Conservation (phyloP, 345 rosid species). For the Corchorus olitorius region DNA sequence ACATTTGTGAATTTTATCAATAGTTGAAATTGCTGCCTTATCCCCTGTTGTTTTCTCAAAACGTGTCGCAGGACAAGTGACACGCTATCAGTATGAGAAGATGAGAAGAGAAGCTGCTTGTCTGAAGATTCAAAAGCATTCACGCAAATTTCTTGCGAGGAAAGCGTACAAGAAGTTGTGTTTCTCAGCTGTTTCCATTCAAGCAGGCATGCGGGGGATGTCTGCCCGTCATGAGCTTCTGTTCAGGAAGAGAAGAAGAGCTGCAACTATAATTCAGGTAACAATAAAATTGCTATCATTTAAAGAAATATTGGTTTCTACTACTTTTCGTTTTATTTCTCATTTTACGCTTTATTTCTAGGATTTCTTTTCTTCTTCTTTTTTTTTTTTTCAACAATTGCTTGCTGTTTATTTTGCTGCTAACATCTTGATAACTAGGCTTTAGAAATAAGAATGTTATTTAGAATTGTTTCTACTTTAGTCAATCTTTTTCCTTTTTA, state of each 20-base stretch:
- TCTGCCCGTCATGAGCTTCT: conserved; percentile 65
- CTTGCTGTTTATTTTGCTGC: background rate
- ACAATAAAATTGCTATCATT: conserved; percentile 21
- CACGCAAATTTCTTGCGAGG: conserved; percentile 63
- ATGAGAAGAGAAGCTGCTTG: conserved; percentile 80
- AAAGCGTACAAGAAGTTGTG: conserved; percentile 52
- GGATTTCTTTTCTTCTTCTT: background rate
- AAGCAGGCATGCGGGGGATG: conserved; percentile 76
- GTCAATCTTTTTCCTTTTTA: too few relatives aligned
- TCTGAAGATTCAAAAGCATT: conserved; percentile 64
- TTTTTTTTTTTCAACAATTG: background rate
- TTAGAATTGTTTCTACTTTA: background rate
- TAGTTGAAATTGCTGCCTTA: conserved; percentile 6
- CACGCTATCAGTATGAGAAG: conserved; percentile 53
- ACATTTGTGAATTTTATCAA: conserved; percentile 15
- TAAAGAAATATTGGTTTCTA: conserved; percentile 20
- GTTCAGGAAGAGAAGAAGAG: conserved; percentile 60
- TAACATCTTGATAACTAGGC: background rate
- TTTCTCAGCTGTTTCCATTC: conserved; percentile 64
- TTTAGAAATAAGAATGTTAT: conserved; percentile 2
- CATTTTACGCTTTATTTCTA: background rate
- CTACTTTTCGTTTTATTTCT: conserved; percentile 15
- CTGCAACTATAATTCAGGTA: conserved; percentile 81
- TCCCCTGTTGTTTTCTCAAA: conserved; percentile 19
- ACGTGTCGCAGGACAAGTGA: conserved; percentile 59